Base-by-base conservation (phyloP, 495 filamentous ascomycete species). In the Neurospora sp. region DNA sequence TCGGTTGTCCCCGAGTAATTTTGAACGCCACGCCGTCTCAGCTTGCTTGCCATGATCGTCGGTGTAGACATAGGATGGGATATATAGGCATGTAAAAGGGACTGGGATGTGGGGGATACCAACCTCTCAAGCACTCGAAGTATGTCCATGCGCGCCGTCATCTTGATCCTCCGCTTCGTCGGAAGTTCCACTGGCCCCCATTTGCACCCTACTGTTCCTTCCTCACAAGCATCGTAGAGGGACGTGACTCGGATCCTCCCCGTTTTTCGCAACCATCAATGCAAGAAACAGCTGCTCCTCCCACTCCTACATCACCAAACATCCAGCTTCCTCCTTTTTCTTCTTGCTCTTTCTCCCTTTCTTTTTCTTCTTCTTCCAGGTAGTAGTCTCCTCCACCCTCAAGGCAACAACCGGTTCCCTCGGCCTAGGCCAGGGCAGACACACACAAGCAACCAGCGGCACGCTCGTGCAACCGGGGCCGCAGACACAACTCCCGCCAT, bases 191-290 rank as follows among this genome's bases (percentile, higher is more conserved):
- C 40, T 41, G 40, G 40, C 5, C 14, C 40, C 40, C 14, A 41
- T 16, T 41, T 41, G 40, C 5, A 41, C 40, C 14, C 40, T 41
- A 41, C 2, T 44, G 42, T 44, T 20, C n/a, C 9, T 20, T 18
- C n/a, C 44, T 48, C n/a, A 20, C n/a, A 20, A 48, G 44, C 44
- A 48, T 12, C n/a, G 3, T 22, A 22, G 7, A n/a, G 7, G 7
- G 18, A n/a, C 0, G 0, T 48, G 0, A 12, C n/a, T 20, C 40
- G 0, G 40, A 2, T 44, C n/a, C n/a, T 20, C 2, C 44, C 18
- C 7, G 9, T 48, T 10, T 20, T 48, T 10, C 8, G 6, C 44
- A 48, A 20, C 46, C 46, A 22, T 48, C 8, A 8, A 22, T n/a
- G 7, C 46, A 61, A 61, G 27, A 31, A 7, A 8, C 48, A 27